Evolutionary conservation across 768 basidiomycete genomes (phyloP), one percentile per base, ranked within the genome.

Genomic region (Podaxis sp.): DNA sequence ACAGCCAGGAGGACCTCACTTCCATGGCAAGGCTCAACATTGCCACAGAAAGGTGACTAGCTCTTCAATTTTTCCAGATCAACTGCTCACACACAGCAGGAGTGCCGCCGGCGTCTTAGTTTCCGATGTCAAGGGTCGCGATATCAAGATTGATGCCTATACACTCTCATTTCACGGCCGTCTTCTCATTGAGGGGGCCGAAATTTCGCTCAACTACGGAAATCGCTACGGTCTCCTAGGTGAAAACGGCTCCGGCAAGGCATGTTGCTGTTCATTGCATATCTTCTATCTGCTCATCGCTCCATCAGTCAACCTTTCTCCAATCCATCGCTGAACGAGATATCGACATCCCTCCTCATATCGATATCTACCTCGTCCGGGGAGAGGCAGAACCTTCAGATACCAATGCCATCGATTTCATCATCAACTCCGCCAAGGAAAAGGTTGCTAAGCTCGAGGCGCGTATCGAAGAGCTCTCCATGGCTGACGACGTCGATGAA

Each of bases 211-310:
- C 63, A 93, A 93, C 71, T 93, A 95, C 66, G 93, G 93, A 0
- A 91, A 95, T 70, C 79, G 93, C 65, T 99, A 99, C 69, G 97
- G 97, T 73, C 80, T 99, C 35, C 79, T 99, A 46, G 96, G 96
- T 38, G 94, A 98, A 73, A 98, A 99, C 71, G 96, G 96, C 35
- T 95, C 92, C n/a, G 96, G 96, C 78, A 99, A 99, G 87, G 95
- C 95, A 63, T 57, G 77, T 67, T 38, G 23, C 38, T 56, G 0
- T 51, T 51, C 47, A 58, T 51, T 28, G 51, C 4, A 6, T 7
- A 5, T 57, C 53, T 53, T 14, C 53, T 40, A 58, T 14, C 60
- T 25, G 40, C 42, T 51, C 32, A 48, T 36, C 51, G 32, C 52
- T 11, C 35, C 35, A 25, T 13, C 68, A 95, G 93, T 97, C 96